These are phyloP conservation scores for Passiflora organensis DNA, from an alignment of 345 rosid genomes.

Conservation along the genomic window DNA sequence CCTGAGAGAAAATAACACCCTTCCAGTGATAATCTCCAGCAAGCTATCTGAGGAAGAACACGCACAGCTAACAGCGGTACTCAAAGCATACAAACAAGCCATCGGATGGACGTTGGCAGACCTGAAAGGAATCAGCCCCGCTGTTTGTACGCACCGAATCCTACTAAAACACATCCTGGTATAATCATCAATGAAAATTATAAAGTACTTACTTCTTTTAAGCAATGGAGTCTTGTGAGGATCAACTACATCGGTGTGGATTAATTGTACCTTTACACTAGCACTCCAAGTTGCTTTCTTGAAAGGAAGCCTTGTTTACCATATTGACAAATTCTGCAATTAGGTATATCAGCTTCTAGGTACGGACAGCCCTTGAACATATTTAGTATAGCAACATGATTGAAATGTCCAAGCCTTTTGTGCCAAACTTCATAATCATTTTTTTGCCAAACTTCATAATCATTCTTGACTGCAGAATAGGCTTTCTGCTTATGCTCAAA, in stretches of 20 bases:
- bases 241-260: not conserved
- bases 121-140: too few species aligned
- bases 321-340: not conserved
- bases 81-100: too few species aligned
- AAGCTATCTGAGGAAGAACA: too few species aligned
- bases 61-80: too few species aligned
- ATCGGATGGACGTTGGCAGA: too few species aligned
- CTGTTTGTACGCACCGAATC: too few species aligned
- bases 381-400: not conserved
- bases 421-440: not conserved
- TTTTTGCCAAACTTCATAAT: too few species aligned
- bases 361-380: not conserved
- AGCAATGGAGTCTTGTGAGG: not conserved
- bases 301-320: not conserved
- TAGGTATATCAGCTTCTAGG: not conserved
- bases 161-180: not conserved
- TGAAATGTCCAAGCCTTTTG: not conserved
- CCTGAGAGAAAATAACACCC: too few species aligned
- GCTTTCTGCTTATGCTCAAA: too few species aligned
- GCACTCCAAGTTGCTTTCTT: not conserved
- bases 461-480: too few species aligned
- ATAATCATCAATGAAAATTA: slow-evolving; percentile 5
- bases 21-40: too few species aligned
- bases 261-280: not conserved
- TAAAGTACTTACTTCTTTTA: not conserved